phyloP scores from a whole-genome alignment of 176 grass and related monocot genomes.

The Typha latifolia region DNA sequence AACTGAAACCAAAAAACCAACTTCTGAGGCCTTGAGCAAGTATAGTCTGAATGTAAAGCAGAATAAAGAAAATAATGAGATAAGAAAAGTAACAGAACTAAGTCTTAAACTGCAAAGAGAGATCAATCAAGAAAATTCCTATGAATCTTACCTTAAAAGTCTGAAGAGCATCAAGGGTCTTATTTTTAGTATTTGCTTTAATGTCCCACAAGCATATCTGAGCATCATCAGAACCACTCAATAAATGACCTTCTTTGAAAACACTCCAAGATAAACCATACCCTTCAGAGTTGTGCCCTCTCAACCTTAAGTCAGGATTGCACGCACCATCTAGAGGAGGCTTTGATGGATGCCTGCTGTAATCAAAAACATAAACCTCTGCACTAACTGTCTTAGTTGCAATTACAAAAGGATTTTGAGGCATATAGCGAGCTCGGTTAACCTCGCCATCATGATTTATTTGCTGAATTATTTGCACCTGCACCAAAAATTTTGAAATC shows the following conservation, averaged over 20 bases:
- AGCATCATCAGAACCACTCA: conserved; percentile 96
- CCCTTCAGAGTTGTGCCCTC: conserved; percentile 92
- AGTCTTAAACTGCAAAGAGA: background rate
- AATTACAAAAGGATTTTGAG: conserved; percentile 96
- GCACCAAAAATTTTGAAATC: conserved; percentile 13
- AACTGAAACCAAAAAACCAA: too few species aligned
- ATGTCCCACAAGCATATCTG: conserved; percentile 97
- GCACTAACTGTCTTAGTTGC: conserved; percentile 97
- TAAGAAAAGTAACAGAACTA: conserved; percentile 6
- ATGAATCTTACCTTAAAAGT: conserved; percentile 63
- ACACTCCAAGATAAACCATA: conserved; percentile 97
- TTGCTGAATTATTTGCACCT: conserved; percentile 99
- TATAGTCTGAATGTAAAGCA: too few species aligned
- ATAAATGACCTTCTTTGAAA: conserved; percentile 89
- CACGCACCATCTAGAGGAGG: conserved; percentile 84
- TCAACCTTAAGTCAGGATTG: conserved; percentile 90
- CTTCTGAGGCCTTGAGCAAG: too few species aligned
- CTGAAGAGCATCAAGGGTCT: conserved; percentile 76
- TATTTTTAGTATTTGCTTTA: conserved; percentile 70
- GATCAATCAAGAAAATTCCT: too few species aligned
- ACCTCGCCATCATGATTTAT: conserved; percentile 99
- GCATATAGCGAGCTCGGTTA: conserved; percentile 95
- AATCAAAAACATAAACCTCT: conserved; percentile 97
- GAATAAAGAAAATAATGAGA: conserved; percentile 1
- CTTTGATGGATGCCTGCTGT: conserved; percentile 98